Conservation (phyloP, 2,329 filamentous ascomycete species). For the Ilyonectria sp. region DNA sequence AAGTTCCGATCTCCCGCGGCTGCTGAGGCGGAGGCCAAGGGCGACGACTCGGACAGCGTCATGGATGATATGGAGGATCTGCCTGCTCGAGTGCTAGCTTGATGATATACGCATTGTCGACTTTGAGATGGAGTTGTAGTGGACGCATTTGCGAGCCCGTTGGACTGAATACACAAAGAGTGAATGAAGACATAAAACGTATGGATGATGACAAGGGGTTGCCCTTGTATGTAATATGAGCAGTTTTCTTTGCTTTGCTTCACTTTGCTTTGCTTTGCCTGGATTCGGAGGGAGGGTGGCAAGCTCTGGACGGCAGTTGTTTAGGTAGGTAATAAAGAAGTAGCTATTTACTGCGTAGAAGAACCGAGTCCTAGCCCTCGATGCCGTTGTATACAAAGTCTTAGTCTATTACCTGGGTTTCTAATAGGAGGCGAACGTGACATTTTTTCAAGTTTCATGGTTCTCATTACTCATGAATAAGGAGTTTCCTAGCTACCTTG, state of each 20-base stretch:
- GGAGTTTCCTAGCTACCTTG: not conserved
- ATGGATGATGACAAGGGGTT: slow-evolving; percentile 29
- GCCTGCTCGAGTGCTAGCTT: slow-evolving; percentile 50
- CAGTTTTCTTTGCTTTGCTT: slow-evolving; percentile 8
- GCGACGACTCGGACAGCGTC: slow-evolving; percentile 51
- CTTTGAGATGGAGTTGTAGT: slow-evolving; percentile 1
- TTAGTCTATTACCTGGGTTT: not conserved
- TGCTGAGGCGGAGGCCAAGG: slow-evolving; percentile 30
- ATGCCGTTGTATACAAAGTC: not conserved
- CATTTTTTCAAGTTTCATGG: slow-evolving; percentile 16
- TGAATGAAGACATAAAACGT: slow-evolving; percentile 16
- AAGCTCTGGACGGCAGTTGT: slow-evolving; percentile 11
- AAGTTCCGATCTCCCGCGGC: slow-evolving; percentile 45
- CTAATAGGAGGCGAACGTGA: not conserved
- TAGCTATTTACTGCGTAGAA: not conserved
- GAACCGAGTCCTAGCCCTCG: not conserved
- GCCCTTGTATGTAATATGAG: slow-evolving; percentile 34
- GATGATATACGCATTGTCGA: slow-evolving; percentile 11
- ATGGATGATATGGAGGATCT: slow-evolving; percentile 64
- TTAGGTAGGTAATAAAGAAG: slow-evolving; percentile 2
- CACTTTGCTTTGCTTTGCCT: slow-evolving; percentile 11
- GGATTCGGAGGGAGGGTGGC: not conserved
- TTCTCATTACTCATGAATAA: slow-evolving; percentile 28
- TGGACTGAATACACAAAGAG: slow-evolving; percentile 9
- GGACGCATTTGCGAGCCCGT: not conserved